These are phyloP conservation scores for Pistacia atlantica DNA, from an alignment of 345 rosid genomes.

Conservation along the genomic window DNA sequence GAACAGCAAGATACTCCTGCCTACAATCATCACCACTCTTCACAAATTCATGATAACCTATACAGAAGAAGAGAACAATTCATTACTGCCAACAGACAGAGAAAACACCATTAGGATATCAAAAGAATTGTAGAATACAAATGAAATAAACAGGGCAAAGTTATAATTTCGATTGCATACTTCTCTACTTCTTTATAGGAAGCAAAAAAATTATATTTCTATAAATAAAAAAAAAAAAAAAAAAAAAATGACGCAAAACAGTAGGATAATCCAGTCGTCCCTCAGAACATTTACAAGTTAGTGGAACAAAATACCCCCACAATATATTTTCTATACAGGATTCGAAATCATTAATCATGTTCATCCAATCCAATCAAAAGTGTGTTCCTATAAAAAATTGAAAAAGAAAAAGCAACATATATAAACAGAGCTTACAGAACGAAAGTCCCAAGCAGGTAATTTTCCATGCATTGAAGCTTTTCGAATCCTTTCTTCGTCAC, in stretches of 20 bases:
- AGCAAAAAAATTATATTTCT: too few species aligned
- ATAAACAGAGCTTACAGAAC: constrained; percentile 77
- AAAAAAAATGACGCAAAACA: too few species aligned
- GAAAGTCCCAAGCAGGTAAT: constrained; percentile 92
- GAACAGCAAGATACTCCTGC: constrained; percentile 99
- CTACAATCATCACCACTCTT: constrained; percentile 99
- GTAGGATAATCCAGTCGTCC: too few species aligned
- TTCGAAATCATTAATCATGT: not conserved
- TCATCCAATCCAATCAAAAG: not conserved
- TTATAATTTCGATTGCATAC: not conserved
- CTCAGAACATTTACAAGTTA: too few species aligned
- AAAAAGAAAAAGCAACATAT: not conserved
- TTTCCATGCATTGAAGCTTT: constrained; percentile 82
- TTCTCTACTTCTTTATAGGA: too few species aligned
- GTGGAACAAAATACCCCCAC: too few species aligned
- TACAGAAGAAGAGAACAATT: constrained; percentile 23
- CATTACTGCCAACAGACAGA: constrained; percentile 15
- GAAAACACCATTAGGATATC: not conserved
- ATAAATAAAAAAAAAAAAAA: too few species aligned
- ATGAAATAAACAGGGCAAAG: not conserved
- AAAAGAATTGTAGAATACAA: not conserved
- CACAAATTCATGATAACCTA: constrained; percentile 63
- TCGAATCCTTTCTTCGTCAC: constrained; percentile 79
- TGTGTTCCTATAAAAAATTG: not conserved
- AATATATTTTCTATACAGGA: too few species aligned